Evolutionary conservation across 352 stramenopile genomes (phyloP).

Genomic region (Globisporangium paroecandrum): DNA sequence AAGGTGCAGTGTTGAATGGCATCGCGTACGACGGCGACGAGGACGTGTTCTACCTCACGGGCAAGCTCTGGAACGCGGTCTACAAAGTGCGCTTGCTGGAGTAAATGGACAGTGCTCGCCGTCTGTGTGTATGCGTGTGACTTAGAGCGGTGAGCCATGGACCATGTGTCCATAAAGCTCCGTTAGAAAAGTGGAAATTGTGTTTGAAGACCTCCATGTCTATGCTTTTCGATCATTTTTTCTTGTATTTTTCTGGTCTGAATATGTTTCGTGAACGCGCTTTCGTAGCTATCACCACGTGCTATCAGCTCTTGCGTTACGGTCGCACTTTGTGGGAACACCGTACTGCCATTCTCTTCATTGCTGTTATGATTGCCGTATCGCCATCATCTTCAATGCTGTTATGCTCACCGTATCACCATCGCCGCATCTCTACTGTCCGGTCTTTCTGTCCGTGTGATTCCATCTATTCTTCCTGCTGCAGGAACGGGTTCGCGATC

Average conservation of each 20-base stretch:
- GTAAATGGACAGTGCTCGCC: conserved; percentile 13
- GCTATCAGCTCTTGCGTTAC: not conserved
- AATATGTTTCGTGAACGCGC: not conserved
- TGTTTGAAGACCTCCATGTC: not conserved
- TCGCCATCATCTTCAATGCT: not conserved
- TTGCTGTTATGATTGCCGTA: not conserved
- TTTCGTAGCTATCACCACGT: not conserved
- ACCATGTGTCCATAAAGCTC: not conserved
- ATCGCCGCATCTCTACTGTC: not conserved
- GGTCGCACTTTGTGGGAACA: not conserved
- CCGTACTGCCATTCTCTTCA: not conserved
- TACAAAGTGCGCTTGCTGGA: conserved; percentile 85
- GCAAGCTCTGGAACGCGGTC: conserved; percentile 90
- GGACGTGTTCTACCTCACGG: conserved; percentile 91
- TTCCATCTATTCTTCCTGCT: conserved; percentile 64
- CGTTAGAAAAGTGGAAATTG: not conserved
- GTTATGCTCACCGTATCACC: not conserved
- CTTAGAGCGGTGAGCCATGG: not conserved
- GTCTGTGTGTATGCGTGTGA: not conserved
- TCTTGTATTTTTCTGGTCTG: not conserved
- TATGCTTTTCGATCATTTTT: not conserved
- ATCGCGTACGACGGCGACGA: conserved; percentile 90
- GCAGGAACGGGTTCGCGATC: conserved; percentile 91
- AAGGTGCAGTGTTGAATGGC: conserved; percentile 89
- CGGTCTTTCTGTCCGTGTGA: not conserved